Conservation (phyloP, 2,329 filamentous ascomycete species). For the Fusarium pilosicola region DNA sequence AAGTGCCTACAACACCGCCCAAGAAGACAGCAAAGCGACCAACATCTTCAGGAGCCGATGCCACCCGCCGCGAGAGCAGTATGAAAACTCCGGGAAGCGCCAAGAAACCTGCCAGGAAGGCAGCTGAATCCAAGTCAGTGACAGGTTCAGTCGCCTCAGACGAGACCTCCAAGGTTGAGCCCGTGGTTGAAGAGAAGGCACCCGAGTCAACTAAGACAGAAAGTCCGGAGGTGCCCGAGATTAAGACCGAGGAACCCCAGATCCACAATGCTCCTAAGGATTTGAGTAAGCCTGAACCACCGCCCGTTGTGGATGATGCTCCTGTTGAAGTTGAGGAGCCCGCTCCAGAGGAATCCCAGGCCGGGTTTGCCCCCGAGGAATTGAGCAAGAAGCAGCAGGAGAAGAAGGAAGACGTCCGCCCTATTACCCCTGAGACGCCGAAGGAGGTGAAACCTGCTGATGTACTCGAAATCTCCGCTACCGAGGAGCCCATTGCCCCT, state of each 20-base stretch:
- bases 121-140: constrained; percentile 7
- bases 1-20: constrained; percentile 62
- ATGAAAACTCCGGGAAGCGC: constrained; percentile 41
- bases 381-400: background rate
- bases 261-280: background rate
- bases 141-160: constrained; percentile 8
- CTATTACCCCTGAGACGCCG: constrained; percentile 4
- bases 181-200: constrained; percentile 5
- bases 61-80: constrained; percentile 34
- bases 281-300: background rate
- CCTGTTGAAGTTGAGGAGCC: constrained; percentile 28
- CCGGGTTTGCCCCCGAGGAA: constrained; percentile 11
- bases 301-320: constrained; percentile 17
- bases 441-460: constrained; percentile 4
- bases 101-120: constrained; percentile 29
- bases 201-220: constrained; percentile 10
- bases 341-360: constrained; percentile 4
- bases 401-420: background rate
- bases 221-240: constrained; percentile 2
- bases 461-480: constrained; percentile 1
- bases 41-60: constrained; percentile 36
- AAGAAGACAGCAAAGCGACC: constrained; percentile 49
- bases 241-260: background rate
- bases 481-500: constrained; percentile 24
- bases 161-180: constrained; percentile 2